phyloP scores from a whole-genome alignment of 139 green algal species.

The Eudorina sp. region DNA sequence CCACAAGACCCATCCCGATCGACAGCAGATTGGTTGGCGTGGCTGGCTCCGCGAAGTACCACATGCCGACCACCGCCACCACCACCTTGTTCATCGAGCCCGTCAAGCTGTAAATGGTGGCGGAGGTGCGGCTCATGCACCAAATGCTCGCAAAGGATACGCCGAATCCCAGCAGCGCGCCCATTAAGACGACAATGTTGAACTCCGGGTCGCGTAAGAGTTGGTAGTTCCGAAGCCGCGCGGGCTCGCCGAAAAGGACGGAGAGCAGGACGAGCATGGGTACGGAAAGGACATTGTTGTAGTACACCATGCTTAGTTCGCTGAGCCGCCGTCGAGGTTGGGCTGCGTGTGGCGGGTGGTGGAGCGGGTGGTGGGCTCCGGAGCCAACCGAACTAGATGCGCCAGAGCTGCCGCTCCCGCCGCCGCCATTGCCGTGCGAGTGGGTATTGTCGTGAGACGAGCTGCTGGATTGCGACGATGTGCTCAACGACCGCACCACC shows the following conservation, averaged over 20 bases:
- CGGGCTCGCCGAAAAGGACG: constrained; percentile 73
- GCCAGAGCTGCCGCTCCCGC: not conserved
- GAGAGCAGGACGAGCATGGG: constrained; percentile 83
- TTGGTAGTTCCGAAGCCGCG: constrained; percentile 26
- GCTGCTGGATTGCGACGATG: not conserved
- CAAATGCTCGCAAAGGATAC: constrained; percentile 66
- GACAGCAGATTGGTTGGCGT: constrained; percentile 47
- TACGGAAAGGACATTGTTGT: constrained; percentile 96
- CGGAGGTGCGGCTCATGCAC: constrained; percentile 62
- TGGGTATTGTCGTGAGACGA: not conserved
- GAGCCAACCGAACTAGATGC: not conserved
- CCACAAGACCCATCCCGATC: constrained; percentile 52
- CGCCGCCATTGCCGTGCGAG: not conserved
- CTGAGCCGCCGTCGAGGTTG: constrained; percentile 25
- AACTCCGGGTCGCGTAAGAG: constrained; percentile 39
- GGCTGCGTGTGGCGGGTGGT: not conserved
- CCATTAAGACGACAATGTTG: constrained; percentile 53
- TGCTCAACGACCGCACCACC: constrained; percentile 20
- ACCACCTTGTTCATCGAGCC: constrained; percentile 62
- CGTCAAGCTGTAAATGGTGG: constrained; percentile 65
- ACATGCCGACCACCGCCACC: constrained; percentile 58
- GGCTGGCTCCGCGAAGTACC: constrained; percentile 50
- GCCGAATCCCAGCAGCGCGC: constrained; percentile 58
- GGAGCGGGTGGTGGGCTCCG: not conserved
- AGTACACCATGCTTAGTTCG: constrained; percentile 71